Conservation (phyloP, 139 green algal genomes). For the Chlorella sorokiniana region DNA sequence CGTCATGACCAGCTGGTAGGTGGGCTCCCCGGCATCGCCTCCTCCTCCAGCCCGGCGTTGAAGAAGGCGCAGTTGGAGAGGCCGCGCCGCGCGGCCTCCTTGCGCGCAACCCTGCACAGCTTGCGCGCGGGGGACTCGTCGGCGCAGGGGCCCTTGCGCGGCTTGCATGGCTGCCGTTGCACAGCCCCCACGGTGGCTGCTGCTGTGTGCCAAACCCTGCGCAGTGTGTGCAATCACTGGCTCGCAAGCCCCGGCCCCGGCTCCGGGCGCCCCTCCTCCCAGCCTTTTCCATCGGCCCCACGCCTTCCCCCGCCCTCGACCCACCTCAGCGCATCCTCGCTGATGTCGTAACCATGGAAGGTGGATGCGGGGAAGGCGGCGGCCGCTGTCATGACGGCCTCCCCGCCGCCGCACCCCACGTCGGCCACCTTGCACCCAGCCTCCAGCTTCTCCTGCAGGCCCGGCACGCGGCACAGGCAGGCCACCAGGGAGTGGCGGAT, state of each 20-base stretch:
- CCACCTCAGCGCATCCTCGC: conserved; percentile 18
- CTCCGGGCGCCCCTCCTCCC: no score
- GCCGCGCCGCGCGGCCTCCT: conserved; percentile 4
- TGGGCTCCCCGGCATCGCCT: conserved; percentile 17
- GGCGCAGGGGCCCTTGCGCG: no score
- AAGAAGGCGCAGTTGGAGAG: conserved; percentile 29
- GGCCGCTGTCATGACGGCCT: conserved; percentile 22
- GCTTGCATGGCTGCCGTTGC: no score
- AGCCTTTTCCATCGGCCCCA: no score
- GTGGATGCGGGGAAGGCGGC: conserved; percentile 29
- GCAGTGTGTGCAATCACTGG: no score
- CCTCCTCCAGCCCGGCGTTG: conserved; percentile 34
- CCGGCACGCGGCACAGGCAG: conserved; percentile 6
- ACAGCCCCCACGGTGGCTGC: no score
- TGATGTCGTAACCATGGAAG: conserved; percentile 38
- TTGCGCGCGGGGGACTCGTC: no score
- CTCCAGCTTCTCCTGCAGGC: conserved; percentile 24
- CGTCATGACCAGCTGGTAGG: conserved; percentile 38
- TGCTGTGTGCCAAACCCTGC: no score
- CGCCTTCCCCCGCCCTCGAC: background rate
- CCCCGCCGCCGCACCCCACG: conserved; percentile 37
- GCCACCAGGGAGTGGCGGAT: conserved; percentile 38
- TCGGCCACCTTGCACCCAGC: conserved; percentile 35
- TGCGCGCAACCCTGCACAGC: background rate
- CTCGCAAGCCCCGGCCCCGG: no score